phyloP scores from a whole-genome alignment of 768 basidiomycete genomes.

The Cyathus striatus region DNA sequence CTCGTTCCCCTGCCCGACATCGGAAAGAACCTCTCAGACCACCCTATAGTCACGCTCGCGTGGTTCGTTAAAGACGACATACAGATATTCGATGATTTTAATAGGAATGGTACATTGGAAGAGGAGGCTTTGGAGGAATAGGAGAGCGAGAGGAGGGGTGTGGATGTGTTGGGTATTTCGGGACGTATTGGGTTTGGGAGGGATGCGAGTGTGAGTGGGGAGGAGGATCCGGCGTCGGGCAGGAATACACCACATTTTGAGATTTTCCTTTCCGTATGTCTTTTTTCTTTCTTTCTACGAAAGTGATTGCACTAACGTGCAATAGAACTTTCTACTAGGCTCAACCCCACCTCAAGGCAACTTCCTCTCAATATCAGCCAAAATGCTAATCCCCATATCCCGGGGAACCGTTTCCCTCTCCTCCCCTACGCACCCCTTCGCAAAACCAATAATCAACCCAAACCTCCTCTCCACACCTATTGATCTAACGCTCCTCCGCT shows the following conservation, averaged over 20 bases:
- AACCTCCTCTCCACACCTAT: not conserved
- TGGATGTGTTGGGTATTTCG: conserved; percentile 13
- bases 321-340: not conserved
- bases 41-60: conserved; percentile 14
- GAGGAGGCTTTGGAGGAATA: conserved; percentile 19
- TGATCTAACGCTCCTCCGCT: not conserved
- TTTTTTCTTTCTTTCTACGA: too few relatives aligned
- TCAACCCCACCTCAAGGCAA: conserved; percentile 8
- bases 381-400: conserved; percentile 3
- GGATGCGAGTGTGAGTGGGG: conserved; percentile 11
- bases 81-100: conserved; percentile 18
- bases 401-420: conserved; percentile 10
- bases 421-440: not conserved
- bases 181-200: conserved; percentile 21
- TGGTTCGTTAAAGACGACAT: conserved; percentile 21
- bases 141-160: conserved; percentile 22
- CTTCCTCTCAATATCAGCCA: conserved; percentile 1
- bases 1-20: conserved; percentile 22
- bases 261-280: conserved; percentile 19
- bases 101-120: conserved; percentile 13
- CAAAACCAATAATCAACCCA: not conserved
- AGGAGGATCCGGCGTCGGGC: conserved; percentile 25
- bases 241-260: conserved; percentile 28
- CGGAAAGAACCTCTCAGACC: conserved; percentile 26
- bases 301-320: too few relatives aligned